These are phyloP conservation scores for Mycena citricolor DNA, from an alignment of 1,284 basidiomycete species.

Conservation along the genomic window DNA sequence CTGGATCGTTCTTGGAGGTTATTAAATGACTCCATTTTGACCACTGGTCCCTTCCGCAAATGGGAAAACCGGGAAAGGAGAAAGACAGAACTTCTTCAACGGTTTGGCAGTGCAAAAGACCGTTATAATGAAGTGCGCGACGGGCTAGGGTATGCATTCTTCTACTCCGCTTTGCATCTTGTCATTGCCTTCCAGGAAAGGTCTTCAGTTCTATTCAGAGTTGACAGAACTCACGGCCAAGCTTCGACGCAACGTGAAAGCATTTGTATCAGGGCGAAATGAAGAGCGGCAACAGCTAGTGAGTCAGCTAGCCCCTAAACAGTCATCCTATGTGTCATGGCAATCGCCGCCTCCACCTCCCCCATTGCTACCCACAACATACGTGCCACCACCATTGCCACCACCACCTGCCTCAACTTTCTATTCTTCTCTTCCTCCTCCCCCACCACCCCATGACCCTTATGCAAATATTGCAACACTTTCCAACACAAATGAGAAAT, in stretches of 20 bases:
- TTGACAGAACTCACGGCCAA: slow-evolving; percentile 66
- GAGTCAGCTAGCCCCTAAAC: too few relatives aligned
- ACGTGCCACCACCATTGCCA: too few relatives aligned
- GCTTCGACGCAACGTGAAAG: slow-evolving; percentile 60
- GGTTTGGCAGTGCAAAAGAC: slow-evolving; percentile 76
- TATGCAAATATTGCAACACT: too few relatives aligned
- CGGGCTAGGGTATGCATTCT: slow-evolving; percentile 66
- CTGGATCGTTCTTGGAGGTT: slow-evolving; percentile 69
- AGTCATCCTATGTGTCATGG: too few relatives aligned
- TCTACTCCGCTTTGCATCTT: slow-evolving; percentile 11
- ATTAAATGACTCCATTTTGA: slow-evolving; percentile 71
- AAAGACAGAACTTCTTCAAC: slow-evolving; percentile 70
- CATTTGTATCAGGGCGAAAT: slow-evolving; percentile 66
- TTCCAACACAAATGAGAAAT: too few relatives aligned
- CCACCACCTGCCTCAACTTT: too few relatives aligned
- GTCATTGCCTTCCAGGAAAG: slow-evolving; percentile 57
- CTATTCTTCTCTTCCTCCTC: too few relatives aligned
- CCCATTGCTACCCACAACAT: too few relatives aligned
- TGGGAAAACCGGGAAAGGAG: slow-evolving; percentile 80
- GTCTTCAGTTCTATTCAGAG: slow-evolving; percentile 85
- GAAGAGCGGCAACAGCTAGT: slow-evolving; percentile 71
- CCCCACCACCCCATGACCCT: too few relatives aligned
- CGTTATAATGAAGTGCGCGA: slow-evolving; percentile 85
- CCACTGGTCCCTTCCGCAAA: slow-evolving; percentile 68
- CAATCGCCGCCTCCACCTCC: too few relatives aligned